Evolutionary conservation across 805 yeast species (phyloP).

Genomic region (Jamesozyma lodderae): DNA sequence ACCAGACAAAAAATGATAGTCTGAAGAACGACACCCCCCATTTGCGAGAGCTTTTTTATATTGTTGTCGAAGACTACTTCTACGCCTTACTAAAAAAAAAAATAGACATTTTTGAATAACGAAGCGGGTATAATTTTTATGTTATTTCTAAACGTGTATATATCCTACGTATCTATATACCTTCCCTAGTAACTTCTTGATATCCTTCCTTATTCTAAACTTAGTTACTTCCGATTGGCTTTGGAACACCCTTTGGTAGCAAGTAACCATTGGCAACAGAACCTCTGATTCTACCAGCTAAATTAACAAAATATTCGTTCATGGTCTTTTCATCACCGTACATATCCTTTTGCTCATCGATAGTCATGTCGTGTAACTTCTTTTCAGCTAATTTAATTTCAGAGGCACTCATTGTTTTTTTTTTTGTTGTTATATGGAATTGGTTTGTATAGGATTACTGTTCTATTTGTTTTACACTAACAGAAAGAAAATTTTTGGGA

Average conservation of each 20-base stretch:
- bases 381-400: slow-evolving; percentile 5
- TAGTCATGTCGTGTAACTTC: slow-evolving; percentile 8
- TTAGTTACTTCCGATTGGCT: background rate
- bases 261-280: slow-evolving; percentile 9
- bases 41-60: too few relatives aligned
- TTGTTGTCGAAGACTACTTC: too few relatives aligned
- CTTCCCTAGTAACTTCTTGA: background rate
- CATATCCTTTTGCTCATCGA: slow-evolving; percentile 10
- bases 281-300: slow-evolving; percentile 10
- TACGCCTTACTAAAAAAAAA: too few relatives aligned
- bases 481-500: background rate
- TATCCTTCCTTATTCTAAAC: background rate
- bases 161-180: background rate
- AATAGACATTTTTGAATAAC: too few relatives aligned
- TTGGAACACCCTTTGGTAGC: slow-evolving; percentile 7
- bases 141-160: too few relatives aligned
- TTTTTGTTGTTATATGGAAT: background rate
- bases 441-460: background rate
- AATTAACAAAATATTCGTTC: slow-evolving; percentile 17
- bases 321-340: slow-evolving; percentile 9
- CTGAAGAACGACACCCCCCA: too few relatives aligned
- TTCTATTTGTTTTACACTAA: background rate
- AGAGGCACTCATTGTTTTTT: background rate
- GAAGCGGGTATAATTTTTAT: too few relatives aligned
- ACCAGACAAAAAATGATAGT: too few relatives aligned